Percentiles rank a stretch among this genome's conserved stretches.
These are phyloP conservation scores for Quercus mongolica DNA, from an alignment of 306 rosid species.

Conservation along the genomic window DNA sequence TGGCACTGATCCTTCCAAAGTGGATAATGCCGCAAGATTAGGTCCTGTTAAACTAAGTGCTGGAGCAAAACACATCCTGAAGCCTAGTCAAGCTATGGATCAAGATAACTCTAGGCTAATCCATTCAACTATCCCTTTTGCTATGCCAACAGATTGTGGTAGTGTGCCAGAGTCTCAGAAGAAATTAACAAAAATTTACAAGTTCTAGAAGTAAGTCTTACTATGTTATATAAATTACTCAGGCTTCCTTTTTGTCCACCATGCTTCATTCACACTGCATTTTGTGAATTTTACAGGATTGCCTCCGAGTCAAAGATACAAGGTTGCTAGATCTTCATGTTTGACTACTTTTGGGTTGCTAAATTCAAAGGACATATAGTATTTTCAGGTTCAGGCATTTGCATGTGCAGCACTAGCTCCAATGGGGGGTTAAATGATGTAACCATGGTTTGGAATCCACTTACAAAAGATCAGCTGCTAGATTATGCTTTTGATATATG, in stretches of 20 bases:
- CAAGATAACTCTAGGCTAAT: constrained; percentile 34
- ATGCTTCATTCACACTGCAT: constrained; percentile 19
- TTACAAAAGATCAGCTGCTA: constrained; percentile 12
- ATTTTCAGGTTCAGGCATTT: constrained; percentile 22
- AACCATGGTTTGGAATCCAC: constrained; percentile 26
- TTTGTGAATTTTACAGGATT: constrained; percentile 27
- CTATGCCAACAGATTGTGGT: constrained; percentile 40
- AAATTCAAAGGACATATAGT: constrained; percentile 36
- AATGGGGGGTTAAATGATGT: constrained; percentile 16
- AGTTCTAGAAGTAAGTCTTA: constrained; percentile 56
- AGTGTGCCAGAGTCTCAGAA: constrained; percentile 53
- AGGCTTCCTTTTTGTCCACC: constrained; percentile 1
- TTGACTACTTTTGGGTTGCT: constrained; percentile 36
- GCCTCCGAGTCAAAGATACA: constrained; percentile 8
- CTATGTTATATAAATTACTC: constrained; percentile 3
- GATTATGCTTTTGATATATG: constrained; percentile 19
- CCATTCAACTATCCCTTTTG: constrained; percentile 49
- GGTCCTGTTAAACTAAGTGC: constrained; percentile 75
- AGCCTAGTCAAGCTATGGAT: constrained; percentile 57
- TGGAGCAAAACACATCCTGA: constrained; percentile 78
- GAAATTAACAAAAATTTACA: constrained; percentile 62
- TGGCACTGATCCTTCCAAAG: constrained; percentile 34
- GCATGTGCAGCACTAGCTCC: constrained; percentile 13
- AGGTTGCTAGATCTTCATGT: constrained; percentile 12
- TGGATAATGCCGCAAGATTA: constrained; percentile 41